Percentiles rank a stretch among this genome's conserved stretches.
phyloP scores from a whole-genome alignment of 148 eudicot genomes.

The Rhododendron ferrugineum region DNA sequence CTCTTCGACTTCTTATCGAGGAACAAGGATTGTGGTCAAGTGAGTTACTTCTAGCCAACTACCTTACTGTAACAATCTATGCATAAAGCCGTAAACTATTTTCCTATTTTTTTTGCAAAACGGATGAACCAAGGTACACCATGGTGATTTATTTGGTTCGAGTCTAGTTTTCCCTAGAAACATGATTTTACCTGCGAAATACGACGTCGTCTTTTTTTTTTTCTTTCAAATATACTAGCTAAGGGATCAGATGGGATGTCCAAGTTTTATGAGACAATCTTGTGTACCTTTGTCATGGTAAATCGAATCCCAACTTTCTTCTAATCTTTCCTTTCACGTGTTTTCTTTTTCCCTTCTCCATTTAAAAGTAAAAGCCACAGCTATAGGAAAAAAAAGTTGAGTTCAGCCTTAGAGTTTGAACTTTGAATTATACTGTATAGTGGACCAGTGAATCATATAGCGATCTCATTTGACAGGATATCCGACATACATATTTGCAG shows the following conservation, averaged over 20 bases:
- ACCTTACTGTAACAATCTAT: too few relatives aligned
- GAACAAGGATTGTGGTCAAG: not conserved
- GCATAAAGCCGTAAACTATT: not conserved
- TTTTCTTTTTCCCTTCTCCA: not conserved
- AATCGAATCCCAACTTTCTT: slow-evolving; percentile 12
- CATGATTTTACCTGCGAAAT: not conserved
- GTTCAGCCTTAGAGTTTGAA: slow-evolving; percentile 2
- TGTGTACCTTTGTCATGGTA: not conserved
- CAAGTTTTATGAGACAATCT: not conserved
- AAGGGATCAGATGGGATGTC: not conserved
- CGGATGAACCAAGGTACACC: not conserved
- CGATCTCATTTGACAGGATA: not conserved
- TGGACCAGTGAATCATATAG: not conserved
- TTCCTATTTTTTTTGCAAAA: not conserved
- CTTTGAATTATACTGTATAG: not conserved
- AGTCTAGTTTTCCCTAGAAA: not conserved
- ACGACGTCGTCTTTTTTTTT: too few relatives aligned
- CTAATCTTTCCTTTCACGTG: slow-evolving; percentile 1
- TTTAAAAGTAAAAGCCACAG: not conserved
- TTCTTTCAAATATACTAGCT: not conserved
- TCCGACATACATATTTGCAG: not conserved
- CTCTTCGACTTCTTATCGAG: not conserved
- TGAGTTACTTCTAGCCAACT: not conserved
- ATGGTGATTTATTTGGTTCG: not conserved
- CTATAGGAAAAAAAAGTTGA: not conserved